Evolutionary conservation across 2,329 filamentous ascomycete genomes (phyloP), one percentile per base, ranked within the genome.

Genomic region (Curvularia eragrostidis): DNA sequence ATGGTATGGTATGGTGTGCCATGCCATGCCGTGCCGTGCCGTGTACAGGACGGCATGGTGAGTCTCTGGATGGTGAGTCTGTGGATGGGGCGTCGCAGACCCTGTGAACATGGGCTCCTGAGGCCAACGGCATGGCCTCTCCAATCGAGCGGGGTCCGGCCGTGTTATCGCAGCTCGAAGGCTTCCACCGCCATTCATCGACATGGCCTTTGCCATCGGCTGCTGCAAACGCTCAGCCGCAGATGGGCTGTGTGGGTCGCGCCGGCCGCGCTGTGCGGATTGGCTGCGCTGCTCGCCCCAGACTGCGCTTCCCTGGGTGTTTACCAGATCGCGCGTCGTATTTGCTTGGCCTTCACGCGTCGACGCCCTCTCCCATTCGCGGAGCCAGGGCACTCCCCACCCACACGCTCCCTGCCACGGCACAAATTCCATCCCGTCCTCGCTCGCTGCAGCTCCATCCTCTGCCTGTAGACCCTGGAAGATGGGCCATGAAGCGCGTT

Each of bases 201-300:
- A 59, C 64, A n/a, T 68, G 62, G 7, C 21, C 2, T 15, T 23
- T 15, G 13, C 12, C 62, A 56, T 55, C 60, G 60, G 57, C 65
- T 68, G 63, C 67, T 69, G 64, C 67, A 70, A 67, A 69, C 70
- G 60, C 65, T 68, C 66, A 69, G 71, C 70, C 68, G 71, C 71
- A 65, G 65, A 46, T 55, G 59, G 54, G 61, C 59, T 44, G 46
- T 51, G 58, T 58, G 63, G 66, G 57, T 47, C 48, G 61, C 56
- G 50, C 52, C 41, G 38, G 47, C 58, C 43, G 50, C 52, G 56
- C 47, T 34, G 42, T 54, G 63, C 62, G 60, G 58, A 58, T 61
- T 65, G 64, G 66, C 44, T 38, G 41, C 38, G 23, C 19, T 19
- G 36, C 26, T 39, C 36, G n/a, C 28, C 43, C 32, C 57, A 36